Evolutionary conservation across 2,329 filamentous ascomycete species (phyloP).

Genomic region (Talaromyces sp.): DNA sequence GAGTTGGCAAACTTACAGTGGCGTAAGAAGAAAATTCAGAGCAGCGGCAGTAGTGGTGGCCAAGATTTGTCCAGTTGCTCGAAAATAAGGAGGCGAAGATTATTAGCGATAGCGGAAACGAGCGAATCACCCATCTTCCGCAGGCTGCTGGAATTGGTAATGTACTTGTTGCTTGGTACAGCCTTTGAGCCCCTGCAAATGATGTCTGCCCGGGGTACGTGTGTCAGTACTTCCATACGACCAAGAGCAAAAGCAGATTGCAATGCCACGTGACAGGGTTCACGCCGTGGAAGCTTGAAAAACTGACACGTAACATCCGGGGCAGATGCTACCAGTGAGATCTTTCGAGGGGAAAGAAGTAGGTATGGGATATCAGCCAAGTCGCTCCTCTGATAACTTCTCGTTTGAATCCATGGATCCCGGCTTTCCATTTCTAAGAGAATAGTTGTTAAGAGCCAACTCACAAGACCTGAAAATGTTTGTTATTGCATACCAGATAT

Average conservation of each 20-base stretch:
- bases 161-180: neutral
- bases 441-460: neutral
- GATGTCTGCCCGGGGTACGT: neutral
- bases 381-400: neutral
- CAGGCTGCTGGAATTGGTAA: neutral
- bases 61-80: no score
- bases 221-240: neutral
- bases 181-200: neutral
- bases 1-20: no score
- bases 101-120: neutral
- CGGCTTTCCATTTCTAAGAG: neutral
- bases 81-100: neutral
- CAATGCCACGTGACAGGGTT: neutral
- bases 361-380: neutral
- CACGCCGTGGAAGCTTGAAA: neutral
- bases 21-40: no score
- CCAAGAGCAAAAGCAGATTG: neutral
- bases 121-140: neutral
- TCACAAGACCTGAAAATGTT: neutral
- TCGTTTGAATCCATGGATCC: neutral
- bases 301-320: neutral
- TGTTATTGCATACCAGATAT: neutral
- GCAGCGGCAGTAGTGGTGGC: no score
- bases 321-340: neutral
- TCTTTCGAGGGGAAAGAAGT: neutral